Percentiles rank a stretch among this genome's conserved stretches.
phyloP scores from a whole-genome alignment of 441 rosid species.

The Erysimum cheiri region DNA sequence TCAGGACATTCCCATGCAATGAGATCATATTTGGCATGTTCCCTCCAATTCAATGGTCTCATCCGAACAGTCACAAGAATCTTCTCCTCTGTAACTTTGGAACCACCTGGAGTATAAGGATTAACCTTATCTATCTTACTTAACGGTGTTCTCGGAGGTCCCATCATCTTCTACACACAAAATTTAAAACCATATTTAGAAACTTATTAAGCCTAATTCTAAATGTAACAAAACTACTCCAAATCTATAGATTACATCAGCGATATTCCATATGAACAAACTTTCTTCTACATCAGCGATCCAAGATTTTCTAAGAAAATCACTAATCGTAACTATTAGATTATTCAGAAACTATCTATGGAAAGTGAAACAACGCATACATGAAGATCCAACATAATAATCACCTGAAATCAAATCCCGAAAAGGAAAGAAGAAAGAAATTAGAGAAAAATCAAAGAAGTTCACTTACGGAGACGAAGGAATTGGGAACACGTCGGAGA shows the following conservation, averaged over 20 bases:
- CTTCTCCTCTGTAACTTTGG: slow-evolving; percentile 77
- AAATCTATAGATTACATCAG: not conserved
- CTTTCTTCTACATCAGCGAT: not conserved
- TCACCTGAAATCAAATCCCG: slow-evolving; percentile 39
- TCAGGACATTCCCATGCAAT: slow-evolving; percentile 93
- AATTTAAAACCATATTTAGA: slow-evolving; percentile 6
- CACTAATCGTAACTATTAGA: slow-evolving; percentile 5
- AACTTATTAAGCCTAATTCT: not conserved
- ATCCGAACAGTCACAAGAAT: slow-evolving; percentile 85
- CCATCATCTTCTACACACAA: slow-evolving; percentile 55
- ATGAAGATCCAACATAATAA: slow-evolving; percentile 25
- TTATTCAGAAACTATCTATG: slow-evolving; percentile 12
- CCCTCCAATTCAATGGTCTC: slow-evolving; percentile 83
- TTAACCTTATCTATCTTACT: slow-evolving; percentile 63
- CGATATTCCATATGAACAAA: not conserved
- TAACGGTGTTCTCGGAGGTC: slow-evolving; percentile 72
- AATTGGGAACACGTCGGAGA: not conserved
- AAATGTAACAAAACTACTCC: slow-evolving; percentile 2
- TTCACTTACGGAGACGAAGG: slow-evolving; percentile 26
- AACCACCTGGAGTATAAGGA: slow-evolving; percentile 66
- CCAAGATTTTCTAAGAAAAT: not conserved
- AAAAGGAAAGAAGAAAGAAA: slow-evolving; percentile 30
- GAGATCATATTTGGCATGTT: slow-evolving; percentile 88
- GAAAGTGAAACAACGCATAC: not conserved
- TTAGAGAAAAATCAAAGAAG: not conserved